These are phyloP conservation scores for Trichophyton simii DNA, from an alignment of 2,329 filamentous ascomycete species.

Conservation along the genomic window DNA sequence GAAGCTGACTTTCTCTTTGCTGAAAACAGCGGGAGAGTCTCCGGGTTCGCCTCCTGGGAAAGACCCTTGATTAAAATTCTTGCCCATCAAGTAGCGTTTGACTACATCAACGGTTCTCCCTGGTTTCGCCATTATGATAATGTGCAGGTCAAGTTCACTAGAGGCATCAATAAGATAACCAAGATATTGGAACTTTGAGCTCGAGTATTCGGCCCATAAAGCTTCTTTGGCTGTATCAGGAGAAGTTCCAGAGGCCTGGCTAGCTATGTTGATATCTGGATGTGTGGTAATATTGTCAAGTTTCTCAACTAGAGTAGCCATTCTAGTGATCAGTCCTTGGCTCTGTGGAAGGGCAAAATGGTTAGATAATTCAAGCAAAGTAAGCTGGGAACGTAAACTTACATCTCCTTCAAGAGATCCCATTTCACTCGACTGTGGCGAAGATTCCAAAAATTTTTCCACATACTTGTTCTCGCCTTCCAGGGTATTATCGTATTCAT, in stretches of 20 bases:
- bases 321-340: slow-evolving; percentile 18
- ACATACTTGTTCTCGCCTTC: slow-evolving; percentile 20
- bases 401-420: slow-evolving; percentile 18
- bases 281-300: slow-evolving; percentile 34
- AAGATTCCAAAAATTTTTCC: slow-evolving; percentile 18
- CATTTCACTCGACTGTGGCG: not conserved
- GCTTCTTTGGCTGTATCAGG: slow-evolving; percentile 28
- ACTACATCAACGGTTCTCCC: slow-evolving; percentile 27
- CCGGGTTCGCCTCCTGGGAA: slow-evolving; percentile 17
- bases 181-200: slow-evolving; percentile 35
- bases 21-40: slow-evolving; percentile 25
- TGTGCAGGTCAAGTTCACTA: slow-evolving; percentile 24
- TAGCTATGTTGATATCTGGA: slow-evolving; percentile 32
- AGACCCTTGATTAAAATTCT: slow-evolving; percentile 12
- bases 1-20: slow-evolving; percentile 25
- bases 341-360: slow-evolving; percentile 11
- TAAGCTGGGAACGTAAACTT: slow-evolving; percentile 6
- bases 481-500: slow-evolving; percentile 29
- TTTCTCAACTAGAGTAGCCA: slow-evolving; percentile 24
- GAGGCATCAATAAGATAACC: slow-evolving; percentile 31
- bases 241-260: slow-evolving; percentile 25
- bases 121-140: slow-evolving; percentile 28
- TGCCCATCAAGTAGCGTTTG: slow-evolving; percentile 33
- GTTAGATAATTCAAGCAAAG: not conserved
- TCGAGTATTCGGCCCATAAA: slow-evolving; percentile 36